Conservation (phyloP, 2,329 filamentous ascomycete genomes). For the Aureobasidium sp. region DNA sequence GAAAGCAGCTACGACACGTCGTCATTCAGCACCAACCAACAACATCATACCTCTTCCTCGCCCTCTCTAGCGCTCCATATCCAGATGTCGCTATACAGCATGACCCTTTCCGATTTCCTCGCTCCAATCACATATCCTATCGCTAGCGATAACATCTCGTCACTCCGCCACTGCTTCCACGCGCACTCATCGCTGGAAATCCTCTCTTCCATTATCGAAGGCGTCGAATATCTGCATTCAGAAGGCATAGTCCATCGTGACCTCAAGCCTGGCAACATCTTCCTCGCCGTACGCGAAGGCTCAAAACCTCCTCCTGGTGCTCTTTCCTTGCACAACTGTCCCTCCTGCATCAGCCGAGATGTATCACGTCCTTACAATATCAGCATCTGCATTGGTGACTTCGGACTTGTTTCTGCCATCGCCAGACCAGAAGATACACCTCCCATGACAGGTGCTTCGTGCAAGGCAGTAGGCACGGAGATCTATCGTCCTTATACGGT, state of each 20-base stretch:
- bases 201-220: constrained; percentile 51
- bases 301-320: constrained; percentile 28
- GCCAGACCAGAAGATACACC: constrained; percentile 28
- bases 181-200: constrained; percentile 47
- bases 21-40: not conserved
- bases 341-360: not conserved
- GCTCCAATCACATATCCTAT: constrained; percentile 24
- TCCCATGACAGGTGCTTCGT: constrained; percentile 2
- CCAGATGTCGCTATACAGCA: constrained; percentile 59
- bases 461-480: constrained; percentile 49
- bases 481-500: constrained; percentile 48
- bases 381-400: constrained; percentile 57
- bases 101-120: constrained; percentile 53
- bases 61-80: constrained; percentile 48
- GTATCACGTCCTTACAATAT: constrained; percentile 30
- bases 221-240: constrained; percentile 55
- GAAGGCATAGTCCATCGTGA: constrained; percentile 57
- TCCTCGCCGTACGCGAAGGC: constrained; percentile 40
- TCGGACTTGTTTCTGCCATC: constrained; percentile 54
- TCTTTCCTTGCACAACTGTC: constrained; percentile 39
- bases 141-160: constrained; percentile 13
- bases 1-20: constrained; percentile 21
- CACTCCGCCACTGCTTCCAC: constrained; percentile 53
- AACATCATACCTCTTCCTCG: not conserved
- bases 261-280: constrained; percentile 60